These are phyloP conservation scores for Stachybotrys echinatus DNA, from an alignment of 2,329 filamentous ascomycete species.

Conservation along the genomic window DNA sequence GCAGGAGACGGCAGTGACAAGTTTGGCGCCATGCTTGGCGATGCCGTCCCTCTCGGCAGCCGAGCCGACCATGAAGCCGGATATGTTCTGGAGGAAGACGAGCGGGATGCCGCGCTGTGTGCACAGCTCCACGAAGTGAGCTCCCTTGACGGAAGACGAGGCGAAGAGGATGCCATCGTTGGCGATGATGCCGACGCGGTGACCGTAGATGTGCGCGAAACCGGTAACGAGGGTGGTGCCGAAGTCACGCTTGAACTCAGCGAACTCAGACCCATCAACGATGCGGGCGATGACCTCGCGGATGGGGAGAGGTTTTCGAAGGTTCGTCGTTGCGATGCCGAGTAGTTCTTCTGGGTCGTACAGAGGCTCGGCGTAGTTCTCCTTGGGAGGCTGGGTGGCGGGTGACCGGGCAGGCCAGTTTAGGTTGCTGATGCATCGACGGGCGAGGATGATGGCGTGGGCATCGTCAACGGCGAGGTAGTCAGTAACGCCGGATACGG, in stretches of 20 bases:
- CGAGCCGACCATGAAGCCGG: conserved; percentile 94
- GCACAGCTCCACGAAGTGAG: conserved; percentile 96
- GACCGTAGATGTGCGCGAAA: conserved; percentile 84
- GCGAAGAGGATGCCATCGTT: conserved; percentile 96
- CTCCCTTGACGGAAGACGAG: conserved; percentile 82
- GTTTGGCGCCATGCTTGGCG: conserved; percentile 95
- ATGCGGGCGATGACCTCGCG: conserved; percentile 90
- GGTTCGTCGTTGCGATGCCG: conserved; percentile 85
- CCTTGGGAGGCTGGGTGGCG: conserved; percentile 27
- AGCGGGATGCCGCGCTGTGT: conserved; percentile 83
- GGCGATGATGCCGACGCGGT: conserved; percentile 86
- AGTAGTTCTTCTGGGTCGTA: conserved; percentile 75
- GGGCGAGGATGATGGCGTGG: conserved; percentile 80
- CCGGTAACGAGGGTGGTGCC: conserved; percentile 86
- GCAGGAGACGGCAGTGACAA: conserved; percentile 91
- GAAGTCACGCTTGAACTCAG: conserved; percentile 92
- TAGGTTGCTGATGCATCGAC: conserved; percentile 79
- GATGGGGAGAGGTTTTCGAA: conserved; percentile 78
- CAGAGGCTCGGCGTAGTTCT: conserved; percentile 65
- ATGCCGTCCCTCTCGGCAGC: conserved; percentile 93
- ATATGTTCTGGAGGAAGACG: conserved; percentile 94
- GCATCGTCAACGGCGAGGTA: conserved; percentile 93
- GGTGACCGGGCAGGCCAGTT: conserved; percentile 66
- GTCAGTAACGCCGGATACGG: conserved; percentile 88
- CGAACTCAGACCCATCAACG: conserved; percentile 83